A percentile compares a stretch with the other conserved stretches of the same genome.
phyloP scores from a whole-genome alignment of 139 green algal genomes.

The Chlorella sorokiniana region DNA sequence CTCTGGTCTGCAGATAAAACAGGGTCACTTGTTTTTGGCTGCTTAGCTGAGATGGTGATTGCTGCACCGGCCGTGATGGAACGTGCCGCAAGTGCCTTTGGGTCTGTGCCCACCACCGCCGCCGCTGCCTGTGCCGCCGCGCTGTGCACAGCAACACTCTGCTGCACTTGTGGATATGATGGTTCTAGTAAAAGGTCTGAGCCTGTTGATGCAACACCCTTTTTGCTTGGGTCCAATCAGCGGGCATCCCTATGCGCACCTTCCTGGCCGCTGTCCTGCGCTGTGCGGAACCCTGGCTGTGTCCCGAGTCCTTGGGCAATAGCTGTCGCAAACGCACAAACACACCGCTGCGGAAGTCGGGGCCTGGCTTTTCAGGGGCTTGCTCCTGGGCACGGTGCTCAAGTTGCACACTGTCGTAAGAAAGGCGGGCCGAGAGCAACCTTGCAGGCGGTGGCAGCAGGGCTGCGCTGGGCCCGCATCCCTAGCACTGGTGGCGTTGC shows the following conservation, averaged over 20 bases:
- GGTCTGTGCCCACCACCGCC: background rate
- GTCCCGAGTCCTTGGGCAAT: background rate
- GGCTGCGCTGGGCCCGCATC: background rate
- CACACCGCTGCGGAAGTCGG: background rate
- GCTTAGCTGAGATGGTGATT: too few species aligned
- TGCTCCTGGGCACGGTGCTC: too few species aligned
- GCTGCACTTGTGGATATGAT: slow-evolving; percentile 36
- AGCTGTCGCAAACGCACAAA: slow-evolving; percentile 23
- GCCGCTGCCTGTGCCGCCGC: background rate
- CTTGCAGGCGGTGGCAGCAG: too few species aligned
- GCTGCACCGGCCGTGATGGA: too few species aligned
- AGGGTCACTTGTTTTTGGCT: too few species aligned
- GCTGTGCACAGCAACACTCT: background rate
- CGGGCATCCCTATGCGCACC: too few species aligned
- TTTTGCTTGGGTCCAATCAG: too few species aligned
- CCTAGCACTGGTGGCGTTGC: background rate
- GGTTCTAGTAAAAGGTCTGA: slow-evolving; percentile 48
- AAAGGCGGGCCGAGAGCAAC: too few species aligned
- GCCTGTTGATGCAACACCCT: background rate
- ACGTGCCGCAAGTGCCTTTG: too few species aligned
- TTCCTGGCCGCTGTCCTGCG: too few species aligned
- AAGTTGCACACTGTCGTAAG: too few species aligned
- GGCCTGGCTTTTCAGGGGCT: background rate
- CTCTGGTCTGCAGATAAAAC: too few species aligned
- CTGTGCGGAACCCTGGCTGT: slow-evolving; percentile 11